Percentiles rank a stretch among this genome's conserved stretches.
Evolutionary conservation across 768 basidiomycete genomes (phyloP).

Genomic region (Hortiboletus campestris): DNA sequence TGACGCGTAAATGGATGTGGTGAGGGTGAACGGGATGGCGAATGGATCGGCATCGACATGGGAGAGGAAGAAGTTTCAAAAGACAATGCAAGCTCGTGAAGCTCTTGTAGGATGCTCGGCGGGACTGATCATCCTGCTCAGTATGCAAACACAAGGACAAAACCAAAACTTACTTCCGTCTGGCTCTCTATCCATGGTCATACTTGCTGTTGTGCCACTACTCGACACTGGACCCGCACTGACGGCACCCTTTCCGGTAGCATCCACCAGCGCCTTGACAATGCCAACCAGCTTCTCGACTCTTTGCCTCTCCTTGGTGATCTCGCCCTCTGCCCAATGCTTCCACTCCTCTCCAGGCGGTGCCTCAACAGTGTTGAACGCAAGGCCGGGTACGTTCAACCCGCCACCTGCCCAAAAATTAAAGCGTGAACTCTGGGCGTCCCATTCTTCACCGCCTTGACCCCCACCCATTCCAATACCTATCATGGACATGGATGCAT

Average conservation of each 20-base stretch:
- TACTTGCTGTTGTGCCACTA: neutral
- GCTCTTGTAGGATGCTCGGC: slow-evolving; percentile 23
- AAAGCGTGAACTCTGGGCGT: slow-evolving; percentile 17
- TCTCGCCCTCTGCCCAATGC: slow-evolving; percentile 36
- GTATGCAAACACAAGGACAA: neutral
- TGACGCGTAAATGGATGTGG: slow-evolving; percentile 15
- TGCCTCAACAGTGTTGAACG: slow-evolving; percentile 8
- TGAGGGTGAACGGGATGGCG: slow-evolving; percentile 30
- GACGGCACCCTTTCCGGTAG: slow-evolving; percentile 43
- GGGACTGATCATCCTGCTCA: slow-evolving; percentile 16
- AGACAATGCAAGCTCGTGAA: slow-evolving; percentile 28
- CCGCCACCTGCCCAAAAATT: slow-evolving; percentile 10
- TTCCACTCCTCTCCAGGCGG: slow-evolving; percentile 25
- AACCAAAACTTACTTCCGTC: slow-evolving; percentile 13
- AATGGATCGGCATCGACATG: slow-evolving; percentile 13
- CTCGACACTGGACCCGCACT: neutral
- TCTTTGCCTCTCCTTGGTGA: slow-evolving; percentile 56
- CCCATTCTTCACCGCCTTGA: slow-evolving; percentile 27
- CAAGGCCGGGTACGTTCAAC: slow-evolving; percentile 11
- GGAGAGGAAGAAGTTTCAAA: slow-evolving; percentile 22
- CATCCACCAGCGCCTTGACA: slow-evolving; percentile 62
- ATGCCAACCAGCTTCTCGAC: slow-evolving; percentile 59
- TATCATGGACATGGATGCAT: slow-evolving; percentile 1
- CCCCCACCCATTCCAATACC: slow-evolving; percentile 15
- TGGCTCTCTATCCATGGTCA: slow-evolving; percentile 10